phyloP scores from a whole-genome alignment of 352 stramenopile genomes.

The Globisporangium spiculum region DNA sequence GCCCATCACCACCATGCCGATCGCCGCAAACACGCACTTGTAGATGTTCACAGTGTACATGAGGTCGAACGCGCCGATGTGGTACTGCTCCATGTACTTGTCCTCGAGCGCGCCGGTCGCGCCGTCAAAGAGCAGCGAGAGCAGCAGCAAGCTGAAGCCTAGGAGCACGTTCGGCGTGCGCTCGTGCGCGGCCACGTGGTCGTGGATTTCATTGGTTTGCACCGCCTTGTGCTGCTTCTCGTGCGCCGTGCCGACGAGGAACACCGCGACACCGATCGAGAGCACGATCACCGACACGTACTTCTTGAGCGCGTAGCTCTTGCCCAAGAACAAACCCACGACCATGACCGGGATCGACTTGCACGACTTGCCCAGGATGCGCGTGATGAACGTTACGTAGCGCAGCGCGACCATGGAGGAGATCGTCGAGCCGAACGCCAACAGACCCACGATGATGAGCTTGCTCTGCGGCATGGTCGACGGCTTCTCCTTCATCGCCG shows the following conservation, averaged over 20 bases:
- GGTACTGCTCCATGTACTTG: conserved; percentile 78
- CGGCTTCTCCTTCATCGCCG: conserved; percentile 56
- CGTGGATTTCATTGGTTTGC: conserved; percentile 41
- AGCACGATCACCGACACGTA: conserved; percentile 78
- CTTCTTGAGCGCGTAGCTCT: conserved; percentile 79
- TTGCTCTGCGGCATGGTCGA: conserved; percentile 74
- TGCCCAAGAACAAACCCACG: conserved; percentile 67
- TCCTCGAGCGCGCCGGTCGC: conserved; percentile 79
- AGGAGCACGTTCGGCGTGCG: conserved; percentile 65
- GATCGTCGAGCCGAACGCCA: conserved; percentile 80
- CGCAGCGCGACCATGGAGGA: conserved; percentile 79
- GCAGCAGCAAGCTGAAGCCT: conserved; percentile 58
- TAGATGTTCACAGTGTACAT: conserved; percentile 89
- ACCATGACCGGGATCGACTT: conserved; percentile 88
- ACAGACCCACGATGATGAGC: conserved; percentile 53
- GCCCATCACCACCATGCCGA: conserved; percentile 69
- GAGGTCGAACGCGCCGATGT: conserved; percentile 81
- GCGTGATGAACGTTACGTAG: conserved; percentile 86
- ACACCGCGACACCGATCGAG: conserved; percentile 70
- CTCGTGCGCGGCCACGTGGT: conserved; percentile 40
- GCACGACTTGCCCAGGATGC: conserved; percentile 86
- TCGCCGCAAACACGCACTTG: conserved; percentile 67
- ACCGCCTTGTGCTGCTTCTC: conserved; percentile 57
- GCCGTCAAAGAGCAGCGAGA: conserved; percentile 79
- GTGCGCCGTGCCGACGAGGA: conserved; percentile 68